Evolutionary conservation across 352 stramenopile genomes (phyloP).

Genomic region (Phytophthora pistaciae): DNA sequence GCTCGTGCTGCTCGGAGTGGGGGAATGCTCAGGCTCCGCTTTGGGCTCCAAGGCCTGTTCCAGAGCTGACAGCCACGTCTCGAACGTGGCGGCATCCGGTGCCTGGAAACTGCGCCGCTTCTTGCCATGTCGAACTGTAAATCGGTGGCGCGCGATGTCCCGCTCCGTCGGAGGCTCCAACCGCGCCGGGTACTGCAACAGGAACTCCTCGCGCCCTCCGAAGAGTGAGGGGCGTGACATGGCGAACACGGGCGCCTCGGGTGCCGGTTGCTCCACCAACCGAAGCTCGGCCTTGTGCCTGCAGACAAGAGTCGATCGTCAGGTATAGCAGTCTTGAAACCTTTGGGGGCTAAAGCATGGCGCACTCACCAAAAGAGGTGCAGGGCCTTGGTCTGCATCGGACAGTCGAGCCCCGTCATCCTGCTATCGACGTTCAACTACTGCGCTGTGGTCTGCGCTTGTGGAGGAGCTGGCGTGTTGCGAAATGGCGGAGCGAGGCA

Average conservation of each 20-base stretch:
- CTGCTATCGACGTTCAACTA: neutral
- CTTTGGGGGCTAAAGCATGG: neutral
- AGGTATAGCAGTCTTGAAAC: no score
- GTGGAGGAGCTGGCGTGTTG: conserved; percentile 12
- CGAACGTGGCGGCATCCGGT: conserved; percentile 28
- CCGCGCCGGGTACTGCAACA: conserved; percentile 33
- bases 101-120: conserved; percentile 35
- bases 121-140: conserved; percentile 32
- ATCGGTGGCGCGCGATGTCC: conserved; percentile 30
- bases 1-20: conserved; percentile 11
- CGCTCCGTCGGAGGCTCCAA: conserved; percentile 23
- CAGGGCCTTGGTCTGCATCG: conserved; percentile 36
- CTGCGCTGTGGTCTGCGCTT: neutral
- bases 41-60: conserved; percentile 28
- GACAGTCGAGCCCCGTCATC: conserved; percentile 27
- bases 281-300: conserved; percentile 37
- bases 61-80: conserved; percentile 25
- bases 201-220: conserved; percentile 30
- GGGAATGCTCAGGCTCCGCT: neutral
- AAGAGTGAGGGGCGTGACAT: conserved; percentile 28
- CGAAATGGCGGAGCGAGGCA: conserved; percentile 11
- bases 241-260: conserved; percentile 30
- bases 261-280: conserved; percentile 17
- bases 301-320: neutral
- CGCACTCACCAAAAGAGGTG: conserved; percentile 36